Evolutionary conservation across 495 filamentous ascomycete genomes (phyloP).

Genomic region (Podospora pseudoanserina): DNA sequence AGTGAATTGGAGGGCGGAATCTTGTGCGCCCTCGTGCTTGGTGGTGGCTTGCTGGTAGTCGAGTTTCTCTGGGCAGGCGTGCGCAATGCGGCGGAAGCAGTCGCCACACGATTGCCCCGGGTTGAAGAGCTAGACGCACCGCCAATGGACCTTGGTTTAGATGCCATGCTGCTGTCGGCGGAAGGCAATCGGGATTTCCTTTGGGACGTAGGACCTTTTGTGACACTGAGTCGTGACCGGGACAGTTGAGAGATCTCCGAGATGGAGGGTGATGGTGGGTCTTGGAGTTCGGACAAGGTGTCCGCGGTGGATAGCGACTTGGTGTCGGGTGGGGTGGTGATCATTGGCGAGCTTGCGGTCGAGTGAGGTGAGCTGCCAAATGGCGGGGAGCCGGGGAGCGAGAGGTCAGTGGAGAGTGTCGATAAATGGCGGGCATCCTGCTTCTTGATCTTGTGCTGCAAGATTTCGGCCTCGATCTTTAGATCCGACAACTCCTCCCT

Average conservation of each 20-base stretch:
- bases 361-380: constrained; percentile 55
- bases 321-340: constrained; percentile 65
- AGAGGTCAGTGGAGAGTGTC: constrained; percentile 49
- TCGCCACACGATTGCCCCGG: constrained; percentile 34
- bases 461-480: constrained; percentile 90
- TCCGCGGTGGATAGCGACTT: constrained; percentile 51
- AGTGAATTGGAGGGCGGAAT: constrained; percentile 81
- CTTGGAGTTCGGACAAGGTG: constrained; percentile 42
- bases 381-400: constrained; percentile 52
- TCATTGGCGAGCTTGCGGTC: constrained; percentile 67
- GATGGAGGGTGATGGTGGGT: constrained; percentile 60
- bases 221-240: constrained; percentile 23
- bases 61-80: constrained; percentile 35
- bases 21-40: constrained; percentile 35
- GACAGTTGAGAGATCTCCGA: constrained; percentile 63
- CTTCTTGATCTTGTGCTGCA: constrained; percentile 83
- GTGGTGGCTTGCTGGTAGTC: constrained; percentile 15
- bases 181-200: constrained; percentile 48
- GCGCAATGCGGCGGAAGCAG: constrained; percentile 29
- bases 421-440: constrained; percentile 51
- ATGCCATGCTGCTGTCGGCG: constrained; percentile 48
- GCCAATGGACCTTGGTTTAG: constrained; percentile 42
- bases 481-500: constrained; percentile 88
- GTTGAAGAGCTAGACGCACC: constrained; percentile 27
- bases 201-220: constrained; percentile 30